Evolutionary conservation across 768 basidiomycete species (phyloP).

Genomic region (Nidularia sp.): DNA sequence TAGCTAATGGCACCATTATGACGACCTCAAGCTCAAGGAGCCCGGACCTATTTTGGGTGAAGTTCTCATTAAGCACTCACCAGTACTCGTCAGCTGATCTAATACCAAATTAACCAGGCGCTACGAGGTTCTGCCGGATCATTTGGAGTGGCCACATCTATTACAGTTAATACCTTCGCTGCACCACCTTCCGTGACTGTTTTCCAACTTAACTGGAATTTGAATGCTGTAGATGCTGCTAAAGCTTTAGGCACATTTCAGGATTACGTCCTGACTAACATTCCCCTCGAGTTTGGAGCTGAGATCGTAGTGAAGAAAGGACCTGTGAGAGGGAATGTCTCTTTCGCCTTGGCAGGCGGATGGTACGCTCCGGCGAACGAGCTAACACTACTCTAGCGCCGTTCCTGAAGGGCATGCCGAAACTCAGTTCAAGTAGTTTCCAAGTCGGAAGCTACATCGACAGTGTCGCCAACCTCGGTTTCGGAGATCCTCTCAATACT

Average conservation of each 20-base stretch:
- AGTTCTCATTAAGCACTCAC: constrained; percentile 5
- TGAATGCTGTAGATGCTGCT: constrained; percentile 25
- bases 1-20: constrained; percentile 40
- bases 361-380: constrained; percentile 26
- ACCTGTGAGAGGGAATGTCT: constrained; percentile 19
- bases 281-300: constrained; percentile 28
- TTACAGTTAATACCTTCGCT: constrained; percentile 31
- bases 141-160: constrained; percentile 35
- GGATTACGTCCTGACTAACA: constrained; percentile 21
- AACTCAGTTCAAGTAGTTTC: constrained; percentile 13
- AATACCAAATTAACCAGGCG: constrained; percentile 19
- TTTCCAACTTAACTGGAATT: constrained; percentile 32
- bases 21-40: constrained; percentile 30
- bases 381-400: constrained; percentile 25
- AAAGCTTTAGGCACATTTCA: constrained; percentile 29
- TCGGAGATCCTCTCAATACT: constrained; percentile 22
- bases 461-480: constrained; percentile 16
- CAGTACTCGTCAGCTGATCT: not conserved
- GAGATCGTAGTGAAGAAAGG: constrained; percentile 28
- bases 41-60: constrained; percentile 50
- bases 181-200: constrained; percentile 33
- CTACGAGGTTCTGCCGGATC: constrained; percentile 35
- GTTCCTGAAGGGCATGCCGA: constrained; percentile 23
- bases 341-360: constrained; percentile 27
- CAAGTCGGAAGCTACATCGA: constrained; percentile 24